Evolutionary conservation across 768 basidiomycete species (phyloP).

Genomic region (Tulasnella sp.): DNA sequence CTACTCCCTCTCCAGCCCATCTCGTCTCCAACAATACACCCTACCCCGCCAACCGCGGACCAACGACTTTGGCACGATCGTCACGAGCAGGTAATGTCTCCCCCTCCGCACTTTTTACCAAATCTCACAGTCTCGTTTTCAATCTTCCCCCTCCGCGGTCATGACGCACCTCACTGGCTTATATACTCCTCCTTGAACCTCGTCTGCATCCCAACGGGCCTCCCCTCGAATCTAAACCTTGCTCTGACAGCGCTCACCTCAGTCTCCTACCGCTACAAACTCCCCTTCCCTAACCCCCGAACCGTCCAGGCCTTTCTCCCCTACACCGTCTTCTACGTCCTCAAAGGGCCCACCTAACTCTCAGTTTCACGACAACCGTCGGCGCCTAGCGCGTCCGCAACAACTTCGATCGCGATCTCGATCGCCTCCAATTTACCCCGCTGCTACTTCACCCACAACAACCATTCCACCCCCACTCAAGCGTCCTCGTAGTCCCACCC

Average conservation of each 20-base stretch:
- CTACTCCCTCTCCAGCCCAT: conserved; percentile 1
- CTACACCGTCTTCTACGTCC: background rate
- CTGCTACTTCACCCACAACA: conserved; percentile 7
- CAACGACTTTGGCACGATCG: background rate
- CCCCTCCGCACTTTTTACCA: background rate
- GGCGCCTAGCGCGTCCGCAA: too few relatives aligned
- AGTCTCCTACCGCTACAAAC: conserved; percentile 5
- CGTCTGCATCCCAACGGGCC: background rate
- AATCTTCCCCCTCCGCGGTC: background rate
- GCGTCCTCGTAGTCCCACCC: conserved; percentile 8
- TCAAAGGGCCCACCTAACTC: too few relatives aligned
- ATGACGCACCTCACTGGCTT: background rate
- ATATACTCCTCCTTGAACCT: background rate
- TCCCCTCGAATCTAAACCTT: background rate
- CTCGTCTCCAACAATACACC: background rate
- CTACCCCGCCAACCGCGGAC: conserved; percentile 3
- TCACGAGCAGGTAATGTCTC: background rate
- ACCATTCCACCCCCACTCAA: conserved; percentile 10
- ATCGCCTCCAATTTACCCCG: background rate
- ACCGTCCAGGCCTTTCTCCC: conserved; percentile 1
- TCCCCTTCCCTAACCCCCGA: conserved; percentile 2
- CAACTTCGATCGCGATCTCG: background rate
- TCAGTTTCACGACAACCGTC: too few relatives aligned
- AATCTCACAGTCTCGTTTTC: background rate
- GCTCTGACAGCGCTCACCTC: background rate